Percentiles rank a stretch among this genome's conserved stretches.
Evolutionary conservation across 768 basidiomycete genomes (phyloP).

Genomic region (Tulasnella sp.): DNA sequence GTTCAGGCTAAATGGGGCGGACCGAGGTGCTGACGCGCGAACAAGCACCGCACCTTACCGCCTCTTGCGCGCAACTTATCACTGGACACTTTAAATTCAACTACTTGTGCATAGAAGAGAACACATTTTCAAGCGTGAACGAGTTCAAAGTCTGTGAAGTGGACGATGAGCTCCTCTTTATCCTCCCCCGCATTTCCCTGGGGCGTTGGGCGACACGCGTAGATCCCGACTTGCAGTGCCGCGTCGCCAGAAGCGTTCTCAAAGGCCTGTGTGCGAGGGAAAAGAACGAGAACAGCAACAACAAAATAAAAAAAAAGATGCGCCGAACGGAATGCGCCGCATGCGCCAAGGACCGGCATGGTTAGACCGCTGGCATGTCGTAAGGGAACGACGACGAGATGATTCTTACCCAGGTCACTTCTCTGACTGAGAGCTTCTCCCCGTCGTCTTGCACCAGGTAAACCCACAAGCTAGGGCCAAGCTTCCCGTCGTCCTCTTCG

Average conservation of each 20-base stretch:
- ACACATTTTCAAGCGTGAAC: not conserved
- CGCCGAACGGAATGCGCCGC: not conserved
- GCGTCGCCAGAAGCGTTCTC: constrained; percentile 1
- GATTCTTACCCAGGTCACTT: constrained; percentile 43
- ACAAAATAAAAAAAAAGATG: no score
- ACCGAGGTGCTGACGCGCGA: not conserved
- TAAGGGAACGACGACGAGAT: not conserved
- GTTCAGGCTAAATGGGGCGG: constrained; percentile 15
- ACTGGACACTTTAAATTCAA: not conserved
- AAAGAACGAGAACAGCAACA: not conserved
- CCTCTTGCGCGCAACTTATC: not conserved
- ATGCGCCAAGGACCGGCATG: not conserved
- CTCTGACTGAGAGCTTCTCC: constrained; percentile 38
- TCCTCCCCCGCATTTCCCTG: constrained; percentile 26
- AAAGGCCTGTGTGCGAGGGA: constrained; percentile 21
- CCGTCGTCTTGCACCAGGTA: constrained; percentile 38
- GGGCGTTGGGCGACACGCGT: constrained; percentile 41
- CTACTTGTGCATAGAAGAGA: not conserved
- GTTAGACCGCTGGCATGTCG: not conserved
- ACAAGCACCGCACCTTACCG: constrained; percentile 12
- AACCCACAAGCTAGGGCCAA: constrained; percentile 41
- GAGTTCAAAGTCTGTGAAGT: constrained; percentile 33
- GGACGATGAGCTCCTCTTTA: constrained; percentile 36
- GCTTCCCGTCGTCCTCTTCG: constrained; percentile 29
- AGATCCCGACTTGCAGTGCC: constrained; percentile 39